Base-by-base conservation (phyloP, 768 basidiomycete genomes). In the Pleurotus citrinopileatus region DNA sequence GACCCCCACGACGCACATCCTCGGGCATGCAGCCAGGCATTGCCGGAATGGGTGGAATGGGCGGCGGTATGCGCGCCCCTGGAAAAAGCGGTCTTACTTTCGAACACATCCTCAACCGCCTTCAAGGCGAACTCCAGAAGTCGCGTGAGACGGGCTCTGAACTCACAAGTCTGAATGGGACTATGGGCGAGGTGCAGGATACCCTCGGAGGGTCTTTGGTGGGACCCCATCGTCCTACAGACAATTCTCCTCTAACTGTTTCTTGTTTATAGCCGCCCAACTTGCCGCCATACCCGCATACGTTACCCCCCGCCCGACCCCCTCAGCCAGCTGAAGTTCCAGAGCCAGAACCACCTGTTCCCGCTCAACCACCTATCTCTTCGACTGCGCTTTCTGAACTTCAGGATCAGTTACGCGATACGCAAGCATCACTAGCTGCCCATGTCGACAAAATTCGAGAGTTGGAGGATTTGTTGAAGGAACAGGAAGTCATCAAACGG, bases 91-190 rank as follows among this genome's bases (percentile, higher is more conserved):
- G 93, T 0, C 75, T 97, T 20, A 90, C 86, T 6, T 96, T 98
- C 65, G 95, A 98, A 62, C 91, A 94, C 61, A 93, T 98, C 50
- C 72, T 98, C 42, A 89, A 79, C 53, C 83, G 91, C 29, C 74
- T 98, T 2, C 95, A 98, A 66, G 85, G 86, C 58, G 95, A 98
- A 66, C 82, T 98, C n/a, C 88, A 90, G 71, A 97, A 96, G 73
- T 94, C 91, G 63, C 83, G 92, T 15, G 96, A 98, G 65, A 97
- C 95, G 0, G 91, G 92, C 12, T 77, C 86, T 0, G 95, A 98
- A 64, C 75, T 99, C 3, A 83, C 86, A 57, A 81, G 81, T 0
- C 72, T 98, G 27, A 87, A 82, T 13, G 80, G 80, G 10, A 79
- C 89, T 3, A 91, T 99, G 82, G 82, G 75, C 37, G 94, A 97